phyloP scores from a whole-genome alignment of 2,329 filamentous ascomycete species.

The Pestalotiopsis sp. region DNA sequence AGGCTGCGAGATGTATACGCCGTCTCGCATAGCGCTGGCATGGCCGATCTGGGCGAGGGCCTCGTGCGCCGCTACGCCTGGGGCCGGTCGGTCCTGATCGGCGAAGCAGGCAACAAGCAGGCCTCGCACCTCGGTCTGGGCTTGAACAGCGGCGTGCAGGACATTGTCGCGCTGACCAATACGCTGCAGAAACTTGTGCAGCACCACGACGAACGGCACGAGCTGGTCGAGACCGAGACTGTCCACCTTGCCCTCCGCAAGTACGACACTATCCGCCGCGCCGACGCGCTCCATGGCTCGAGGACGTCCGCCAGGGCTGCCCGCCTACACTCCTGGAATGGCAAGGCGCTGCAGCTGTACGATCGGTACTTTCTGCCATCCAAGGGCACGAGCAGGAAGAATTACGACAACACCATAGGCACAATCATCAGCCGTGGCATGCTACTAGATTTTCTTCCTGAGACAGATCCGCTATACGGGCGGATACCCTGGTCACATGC shows the following conservation, averaged over 20 bases:
- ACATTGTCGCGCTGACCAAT: neutral
- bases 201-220: neutral
- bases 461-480: neutral
- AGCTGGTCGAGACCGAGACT: neutral
- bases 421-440: neutral
- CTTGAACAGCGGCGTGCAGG: constrained; percentile 5
- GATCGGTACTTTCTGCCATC: neutral
- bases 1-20: neutral
- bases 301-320: neutral
- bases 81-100: neutral
- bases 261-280: neutral
- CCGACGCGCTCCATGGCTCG: neutral
- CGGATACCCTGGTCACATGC: neutral
- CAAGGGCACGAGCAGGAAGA: neutral
- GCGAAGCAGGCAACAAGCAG: neutral
- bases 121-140: neutral
- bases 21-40: neutral
- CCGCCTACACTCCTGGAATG: neutral
- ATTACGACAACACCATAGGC: neutral
- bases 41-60: neutral
- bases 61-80: neutral
- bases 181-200: neutral
- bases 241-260: neutral
- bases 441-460: neutral
- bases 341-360: neutral